phyloP scores from a whole-genome alignment of 2,329 filamentous ascomycete genomes.

The Shiraia sp. region DNA sequence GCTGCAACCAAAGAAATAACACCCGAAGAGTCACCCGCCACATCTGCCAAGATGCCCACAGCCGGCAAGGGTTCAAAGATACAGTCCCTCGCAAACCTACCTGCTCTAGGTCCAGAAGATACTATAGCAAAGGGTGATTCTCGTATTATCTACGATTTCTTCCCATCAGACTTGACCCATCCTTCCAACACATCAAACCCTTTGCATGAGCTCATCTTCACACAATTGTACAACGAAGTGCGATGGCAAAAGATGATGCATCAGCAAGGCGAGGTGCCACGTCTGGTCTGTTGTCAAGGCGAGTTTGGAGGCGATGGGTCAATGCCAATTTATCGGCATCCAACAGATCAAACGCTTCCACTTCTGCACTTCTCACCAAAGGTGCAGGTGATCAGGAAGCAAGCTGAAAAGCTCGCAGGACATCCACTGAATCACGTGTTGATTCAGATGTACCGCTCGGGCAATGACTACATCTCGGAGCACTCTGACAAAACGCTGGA shows the following conservation, averaged over 20 bases:
- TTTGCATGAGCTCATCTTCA: conserved; percentile 66
- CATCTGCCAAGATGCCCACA: conserved; percentile 1
- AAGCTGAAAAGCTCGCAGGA: conserved; percentile 72
- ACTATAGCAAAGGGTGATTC: conserved; percentile 81
- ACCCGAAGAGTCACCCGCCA: neutral
- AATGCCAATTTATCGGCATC: conserved; percentile 92
- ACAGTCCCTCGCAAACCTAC: conserved; percentile 44
- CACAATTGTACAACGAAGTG: conserved; percentile 72
- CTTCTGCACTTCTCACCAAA: conserved; percentile 74
- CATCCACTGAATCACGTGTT: conserved; percentile 88
- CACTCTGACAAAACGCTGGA: conserved; percentile 97
- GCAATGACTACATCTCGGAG: conserved; percentile 90
- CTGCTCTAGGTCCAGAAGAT: conserved; percentile 53
- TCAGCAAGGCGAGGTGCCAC: conserved; percentile 85
- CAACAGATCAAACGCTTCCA: conserved; percentile 82
- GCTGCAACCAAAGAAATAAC: no score
- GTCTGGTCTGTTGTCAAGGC: conserved; percentile 89
- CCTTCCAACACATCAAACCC: conserved; percentile 36
- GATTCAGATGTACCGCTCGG: conserved; percentile 89
- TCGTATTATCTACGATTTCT: conserved; percentile 69
- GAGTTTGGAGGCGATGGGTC: conserved; percentile 68
- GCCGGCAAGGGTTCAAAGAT: conserved; percentile 36
- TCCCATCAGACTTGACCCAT: conserved; percentile 52
- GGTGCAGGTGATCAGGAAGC: conserved; percentile 68
- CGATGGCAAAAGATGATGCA: conserved; percentile 92